phyloP scores from a whole-genome alignment of 306 rosid genomes.

The Luffa acutangula region DNA sequence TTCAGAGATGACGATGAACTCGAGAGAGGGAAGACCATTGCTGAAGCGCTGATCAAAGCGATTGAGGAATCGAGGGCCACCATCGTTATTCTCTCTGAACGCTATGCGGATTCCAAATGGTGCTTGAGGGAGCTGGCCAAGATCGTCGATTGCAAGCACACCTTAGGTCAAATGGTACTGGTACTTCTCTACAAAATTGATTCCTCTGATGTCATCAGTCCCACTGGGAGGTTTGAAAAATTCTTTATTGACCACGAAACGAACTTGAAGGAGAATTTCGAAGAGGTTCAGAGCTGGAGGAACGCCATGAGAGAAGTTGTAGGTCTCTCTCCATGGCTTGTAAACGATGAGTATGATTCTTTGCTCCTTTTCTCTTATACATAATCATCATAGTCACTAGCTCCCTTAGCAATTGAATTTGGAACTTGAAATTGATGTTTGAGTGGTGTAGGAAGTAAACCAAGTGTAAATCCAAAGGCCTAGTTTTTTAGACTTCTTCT shows the following conservation, averaged over 20 bases:
- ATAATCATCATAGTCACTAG: no score
- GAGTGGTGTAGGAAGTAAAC: neutral
- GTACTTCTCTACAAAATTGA: conserved; percentile 2
- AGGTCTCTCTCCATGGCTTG: neutral
- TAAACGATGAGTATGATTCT: neutral
- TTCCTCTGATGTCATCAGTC: conserved; percentile 1
- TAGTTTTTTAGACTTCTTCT: neutral
- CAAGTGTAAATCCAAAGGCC: neutral
- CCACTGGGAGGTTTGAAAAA: conserved; percentile 11
- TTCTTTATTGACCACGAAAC: conserved; percentile 16
- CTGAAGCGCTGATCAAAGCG: neutral
- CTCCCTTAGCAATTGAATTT: neutral
- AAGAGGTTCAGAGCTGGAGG: conserved; percentile 28
- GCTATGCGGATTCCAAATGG: conserved; percentile 6
- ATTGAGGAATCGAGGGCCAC: neutral
- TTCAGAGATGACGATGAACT: conserved; percentile 10
- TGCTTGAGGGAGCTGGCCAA: conserved; percentile 6
- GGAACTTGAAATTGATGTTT: neutral
- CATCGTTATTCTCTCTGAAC: neutral
- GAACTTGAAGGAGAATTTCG: neutral
- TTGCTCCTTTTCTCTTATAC: neutral
- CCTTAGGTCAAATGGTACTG: neutral
- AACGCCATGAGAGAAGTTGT: conserved; percentile 13
- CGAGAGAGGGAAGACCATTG: neutral
- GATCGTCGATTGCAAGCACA: neutral